Evolutionary conservation across 345 rosid genomes (phyloP), one percentile per base, ranked within the genome.

Genomic region (Anacardium occidentale): DNA sequence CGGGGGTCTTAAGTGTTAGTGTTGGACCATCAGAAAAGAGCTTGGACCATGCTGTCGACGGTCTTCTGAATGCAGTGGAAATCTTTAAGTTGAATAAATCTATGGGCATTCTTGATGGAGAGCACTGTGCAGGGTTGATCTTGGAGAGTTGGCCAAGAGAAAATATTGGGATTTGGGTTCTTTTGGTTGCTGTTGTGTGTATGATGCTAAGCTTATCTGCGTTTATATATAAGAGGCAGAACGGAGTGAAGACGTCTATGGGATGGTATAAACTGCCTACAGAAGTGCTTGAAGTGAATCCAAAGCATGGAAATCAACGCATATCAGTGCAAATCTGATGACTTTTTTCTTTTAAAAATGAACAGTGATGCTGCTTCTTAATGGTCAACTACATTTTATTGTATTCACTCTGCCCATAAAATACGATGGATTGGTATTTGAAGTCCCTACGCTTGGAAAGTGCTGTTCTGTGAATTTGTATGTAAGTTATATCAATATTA

Each of bases 41-140:
- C 75, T 40, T 81, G 69, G 77, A 70, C 0, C 62, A 81, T 50
- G 74, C 78, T 0, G 80, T 88, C 58, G 95, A 87, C 85, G 95
- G 91, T 40, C 83, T 92, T 62, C 69, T 92, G 76, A 94, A 94
- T 58, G 98, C 94, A 14, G 84, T 92, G 45, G 98, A 94, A 90
- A 82, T 94, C 74, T 89, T 92, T 95, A 90, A 87, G 84, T 83
- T 94, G 91, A 94, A 84, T 77, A 92, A 90, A 78, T 84, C 95
- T 10, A 72, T 81, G 91, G 97, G 97, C 70, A 90, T 94, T 82
- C 89, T 94, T 54, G 92, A 86, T 53, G 95, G 95, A 22, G 74
- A 75, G 64, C 62, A 77, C 63, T 78, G 91, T 22, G 73, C 82
- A 10, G 91, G 83, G 11, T 70, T 71, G 87, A 77, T 90, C 10